Evolutionary conservation across 2,329 filamentous ascomycete genomes (phyloP).

Genomic region (Pestalotiopsis sp.): DNA sequence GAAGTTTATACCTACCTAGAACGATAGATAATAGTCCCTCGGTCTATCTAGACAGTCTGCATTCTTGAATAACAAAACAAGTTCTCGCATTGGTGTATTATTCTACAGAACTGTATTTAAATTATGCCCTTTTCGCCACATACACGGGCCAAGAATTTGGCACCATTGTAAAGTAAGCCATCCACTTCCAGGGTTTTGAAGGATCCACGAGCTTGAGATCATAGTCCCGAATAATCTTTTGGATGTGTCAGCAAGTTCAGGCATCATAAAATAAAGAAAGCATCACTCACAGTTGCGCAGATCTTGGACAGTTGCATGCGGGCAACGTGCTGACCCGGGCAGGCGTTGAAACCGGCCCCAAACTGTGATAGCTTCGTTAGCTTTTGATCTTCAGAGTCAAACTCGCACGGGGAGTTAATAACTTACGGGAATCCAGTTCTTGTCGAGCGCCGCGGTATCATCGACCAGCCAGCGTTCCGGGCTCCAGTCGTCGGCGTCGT

Average conservation of each 20-base stretch:
- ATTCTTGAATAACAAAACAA: no score
- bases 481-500: conserved; percentile 6
- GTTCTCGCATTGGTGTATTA: no score
- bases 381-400: no score
- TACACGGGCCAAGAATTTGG: conserved; percentile 12
- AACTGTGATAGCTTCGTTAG: not conserved
- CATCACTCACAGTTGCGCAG: not conserved
- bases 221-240: not conserved
- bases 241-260: no score
- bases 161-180: conserved; percentile 12
- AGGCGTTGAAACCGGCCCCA: not conserved
- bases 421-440: conserved; percentile 12
- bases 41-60: no score
- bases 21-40: no score
- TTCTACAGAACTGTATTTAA: not conserved
- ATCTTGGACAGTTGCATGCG: conserved; percentile 12
- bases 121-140: not conserved
- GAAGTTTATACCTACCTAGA: no score
- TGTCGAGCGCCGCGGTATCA: conserved; percentile 1
- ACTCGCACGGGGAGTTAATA: no score
- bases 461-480: conserved; percentile 11
- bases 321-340: conserved; percentile 14
- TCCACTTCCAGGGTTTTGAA: conserved; percentile 3
- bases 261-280: no score
- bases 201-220: conserved; percentile 10